Conservation (phyloP, 2,329 filamentous ascomycete genomes). For the Leptographium galeiforme region DNA sequence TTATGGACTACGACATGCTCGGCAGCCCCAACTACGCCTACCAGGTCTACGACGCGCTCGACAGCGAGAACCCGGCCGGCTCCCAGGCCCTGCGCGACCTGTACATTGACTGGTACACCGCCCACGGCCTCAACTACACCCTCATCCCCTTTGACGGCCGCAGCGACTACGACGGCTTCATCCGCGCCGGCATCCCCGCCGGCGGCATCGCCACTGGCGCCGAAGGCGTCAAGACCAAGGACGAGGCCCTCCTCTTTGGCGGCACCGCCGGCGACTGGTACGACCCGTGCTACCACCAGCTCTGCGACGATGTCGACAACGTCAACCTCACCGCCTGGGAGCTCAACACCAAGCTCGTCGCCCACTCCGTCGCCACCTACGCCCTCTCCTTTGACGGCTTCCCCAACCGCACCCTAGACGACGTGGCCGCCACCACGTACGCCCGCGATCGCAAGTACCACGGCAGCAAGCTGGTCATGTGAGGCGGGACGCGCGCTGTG, state of each 20-base stretch:
- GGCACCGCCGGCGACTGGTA: constrained; percentile 49
- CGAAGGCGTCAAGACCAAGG: constrained; percentile 59
- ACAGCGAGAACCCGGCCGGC: constrained; percentile 55
- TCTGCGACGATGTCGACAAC: constrained; percentile 46
- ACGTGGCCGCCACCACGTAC: constrained; percentile 15
- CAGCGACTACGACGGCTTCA: constrained; percentile 69
- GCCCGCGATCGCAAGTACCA: constrained; percentile 32
- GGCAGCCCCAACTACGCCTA: constrained; percentile 53
- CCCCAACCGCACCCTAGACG: constrained; percentile 33
- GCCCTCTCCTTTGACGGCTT: constrained; percentile 53
- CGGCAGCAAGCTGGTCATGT: constrained; percentile 33
- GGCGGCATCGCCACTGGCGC: constrained; percentile 69
- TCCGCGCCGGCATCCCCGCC: constrained; percentile 56
- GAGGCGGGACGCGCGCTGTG: constrained; percentile 10
- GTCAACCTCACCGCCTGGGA: constrained; percentile 48
- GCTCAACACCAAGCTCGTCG: constrained; percentile 51
- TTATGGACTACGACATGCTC: constrained; percentile 61
- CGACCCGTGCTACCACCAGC: constrained; percentile 47
- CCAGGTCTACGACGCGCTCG: constrained; percentile 59
- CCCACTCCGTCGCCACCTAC: constrained; percentile 59
- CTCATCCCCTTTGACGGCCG: constrained; percentile 66
- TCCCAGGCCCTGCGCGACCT: constrained; percentile 56
- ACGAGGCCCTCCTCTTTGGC: constrained; percentile 56
- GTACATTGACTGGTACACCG: constrained; percentile 54
- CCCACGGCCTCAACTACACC: constrained; percentile 49